Percentiles rank a stretch among this genome's conserved stretches.
phyloP scores from a whole-genome alignment of 83 land plant species.

The Diphasiastrum complanatum region DNA sequence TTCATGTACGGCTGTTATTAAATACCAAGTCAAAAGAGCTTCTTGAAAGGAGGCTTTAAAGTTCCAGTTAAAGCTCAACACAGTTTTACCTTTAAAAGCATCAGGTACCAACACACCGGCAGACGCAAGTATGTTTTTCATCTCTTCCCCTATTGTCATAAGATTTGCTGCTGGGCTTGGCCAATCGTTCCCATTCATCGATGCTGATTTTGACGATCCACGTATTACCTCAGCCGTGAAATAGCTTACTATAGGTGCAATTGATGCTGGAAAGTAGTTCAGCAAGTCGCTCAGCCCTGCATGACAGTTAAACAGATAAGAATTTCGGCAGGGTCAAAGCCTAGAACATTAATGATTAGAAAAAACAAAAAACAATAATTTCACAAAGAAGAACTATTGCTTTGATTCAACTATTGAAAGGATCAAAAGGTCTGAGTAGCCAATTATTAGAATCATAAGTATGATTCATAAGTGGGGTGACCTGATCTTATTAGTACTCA shows the following conservation, averaged over 20 bases:
- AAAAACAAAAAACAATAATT: too few relatives aligned
- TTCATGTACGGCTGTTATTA: too few relatives aligned
- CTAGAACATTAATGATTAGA: too few relatives aligned
- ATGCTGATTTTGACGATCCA: constrained; percentile 72
- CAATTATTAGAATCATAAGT: too few relatives aligned
- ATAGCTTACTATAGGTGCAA: constrained; percentile 76
- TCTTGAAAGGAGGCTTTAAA: background rate
- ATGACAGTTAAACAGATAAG: too few relatives aligned
- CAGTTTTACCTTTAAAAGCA: constrained; percentile 59
- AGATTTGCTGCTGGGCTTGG: constrained; percentile 93
- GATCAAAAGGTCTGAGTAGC: too few relatives aligned
- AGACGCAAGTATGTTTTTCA: constrained; percentile 65
- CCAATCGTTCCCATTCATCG: constrained; percentile 96
- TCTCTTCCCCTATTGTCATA: constrained; percentile 56
- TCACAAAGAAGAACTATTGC: too few relatives aligned
- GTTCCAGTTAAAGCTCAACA: background rate
- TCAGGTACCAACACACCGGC: constrained; percentile 77
- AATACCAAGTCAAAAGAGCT: background rate
- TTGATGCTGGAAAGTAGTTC: constrained; percentile 83
- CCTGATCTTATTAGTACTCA: too few relatives aligned
- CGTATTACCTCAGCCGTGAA: constrained; percentile 80
- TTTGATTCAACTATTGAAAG: too few relatives aligned
- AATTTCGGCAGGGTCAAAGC: too few relatives aligned
- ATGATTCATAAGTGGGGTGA: too few relatives aligned
- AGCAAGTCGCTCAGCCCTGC: constrained; percentile 74